phyloP scores from a whole-genome alignment of 2,329 filamentous ascomycete species.

The Neofusicoccum parvum region DNA sequence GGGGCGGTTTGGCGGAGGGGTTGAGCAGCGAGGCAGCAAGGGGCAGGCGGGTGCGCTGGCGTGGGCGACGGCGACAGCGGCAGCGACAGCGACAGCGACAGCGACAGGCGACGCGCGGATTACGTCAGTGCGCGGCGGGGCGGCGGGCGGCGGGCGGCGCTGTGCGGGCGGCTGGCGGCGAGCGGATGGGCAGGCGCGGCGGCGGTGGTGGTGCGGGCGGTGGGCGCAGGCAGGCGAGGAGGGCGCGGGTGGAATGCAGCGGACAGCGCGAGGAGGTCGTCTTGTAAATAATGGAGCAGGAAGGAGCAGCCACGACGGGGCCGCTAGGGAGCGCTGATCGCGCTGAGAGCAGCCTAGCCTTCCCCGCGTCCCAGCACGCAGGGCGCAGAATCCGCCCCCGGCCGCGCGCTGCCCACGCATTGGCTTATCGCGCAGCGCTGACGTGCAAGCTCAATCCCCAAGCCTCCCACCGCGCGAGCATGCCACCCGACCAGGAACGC shows the following conservation, averaged over 20 bases:
- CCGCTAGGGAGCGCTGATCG: background rate
- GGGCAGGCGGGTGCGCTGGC: constrained; percentile 2
- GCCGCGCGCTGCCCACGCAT: background rate
- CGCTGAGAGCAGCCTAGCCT: background rate
- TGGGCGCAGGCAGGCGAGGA: background rate
- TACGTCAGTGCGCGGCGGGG: background rate
- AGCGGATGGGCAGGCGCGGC: background rate
- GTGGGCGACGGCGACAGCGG: constrained; percentile 7
- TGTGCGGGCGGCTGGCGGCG: background rate
- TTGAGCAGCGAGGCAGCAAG: background rate
- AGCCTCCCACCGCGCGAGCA: background rate
- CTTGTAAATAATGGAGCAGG: constrained; percentile 3
- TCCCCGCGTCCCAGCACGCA: constrained; percentile 15
- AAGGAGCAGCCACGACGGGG: background rate
- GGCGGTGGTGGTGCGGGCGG: too few species aligned
- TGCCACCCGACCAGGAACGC: background rate
- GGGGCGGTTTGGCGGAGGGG: constrained; percentile 28
- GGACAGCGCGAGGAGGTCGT: background rate
- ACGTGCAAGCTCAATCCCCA: background rate
- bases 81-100: constrained; percentile 9
- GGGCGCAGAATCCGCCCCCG: background rate
- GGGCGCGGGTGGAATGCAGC: constrained; percentile 4
- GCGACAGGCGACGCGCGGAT: background rate
- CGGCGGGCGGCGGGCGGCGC: background rate
- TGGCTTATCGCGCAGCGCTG: constrained; percentile 15